Conservation (phyloP, 2,329 filamentous ascomycete genomes). For the Chrysosporium keratinophilum region DNA sequence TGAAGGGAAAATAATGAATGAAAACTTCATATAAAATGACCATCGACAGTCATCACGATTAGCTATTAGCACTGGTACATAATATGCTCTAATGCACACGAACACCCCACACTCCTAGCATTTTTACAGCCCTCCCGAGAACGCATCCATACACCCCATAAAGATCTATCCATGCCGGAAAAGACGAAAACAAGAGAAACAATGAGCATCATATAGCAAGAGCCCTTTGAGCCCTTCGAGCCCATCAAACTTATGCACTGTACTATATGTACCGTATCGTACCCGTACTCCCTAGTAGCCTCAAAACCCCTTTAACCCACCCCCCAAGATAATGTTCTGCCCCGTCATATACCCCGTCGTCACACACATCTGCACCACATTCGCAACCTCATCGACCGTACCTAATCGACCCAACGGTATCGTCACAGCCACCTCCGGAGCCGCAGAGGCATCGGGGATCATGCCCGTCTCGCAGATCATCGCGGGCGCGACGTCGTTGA, state of each 20-base stretch:
- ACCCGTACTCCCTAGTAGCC: not conserved
- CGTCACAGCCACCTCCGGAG: constrained; percentile 47
- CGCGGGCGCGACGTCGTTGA: constrained; percentile 58
- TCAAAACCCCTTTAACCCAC: constrained; percentile 37
- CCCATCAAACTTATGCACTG: no score
- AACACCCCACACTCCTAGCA: no score
- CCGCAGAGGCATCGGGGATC: constrained; percentile 50
- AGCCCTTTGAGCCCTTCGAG: no score
- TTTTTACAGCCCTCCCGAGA: not conserved
- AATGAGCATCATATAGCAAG: no score
- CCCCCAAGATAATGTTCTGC: constrained; percentile 45
- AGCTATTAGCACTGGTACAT: no score
- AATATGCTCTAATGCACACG: no score
- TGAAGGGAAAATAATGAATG: no score
- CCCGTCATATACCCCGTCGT: constrained; percentile 52
- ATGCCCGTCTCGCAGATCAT: constrained; percentile 58
- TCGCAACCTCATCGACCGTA: constrained; percentile 49
- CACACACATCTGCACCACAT: constrained; percentile 51
- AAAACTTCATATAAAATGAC: no score
- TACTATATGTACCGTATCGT: no score
- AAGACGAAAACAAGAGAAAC: not conserved
- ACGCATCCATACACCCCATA: not conserved
- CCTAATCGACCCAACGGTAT: constrained; percentile 52
- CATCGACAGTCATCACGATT: no score
- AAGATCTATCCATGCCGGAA: not conserved